Evolutionary conservation across 2,329 filamentous ascomycete genomes (phyloP).

Genomic region (Cordyceps fumosorosea): DNA sequence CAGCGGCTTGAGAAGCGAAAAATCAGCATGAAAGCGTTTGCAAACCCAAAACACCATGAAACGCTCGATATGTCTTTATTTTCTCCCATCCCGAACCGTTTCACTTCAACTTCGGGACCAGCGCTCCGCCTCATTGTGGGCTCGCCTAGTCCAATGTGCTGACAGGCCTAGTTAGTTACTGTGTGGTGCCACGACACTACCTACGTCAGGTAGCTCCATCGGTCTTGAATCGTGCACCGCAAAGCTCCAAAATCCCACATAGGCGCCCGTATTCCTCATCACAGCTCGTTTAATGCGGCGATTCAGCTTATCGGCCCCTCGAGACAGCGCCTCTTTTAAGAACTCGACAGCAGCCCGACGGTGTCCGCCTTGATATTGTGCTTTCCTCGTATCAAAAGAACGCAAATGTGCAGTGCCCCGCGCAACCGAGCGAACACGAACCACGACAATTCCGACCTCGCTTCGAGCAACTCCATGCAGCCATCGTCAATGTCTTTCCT

Average conservation of each 20-base stretch:
- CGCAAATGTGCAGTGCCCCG: slow-evolving; percentile 10
- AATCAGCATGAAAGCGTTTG: not conserved
- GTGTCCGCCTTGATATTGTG: not conserved
- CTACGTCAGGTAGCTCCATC: slow-evolving; percentile 7
- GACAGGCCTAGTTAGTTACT: not conserved
- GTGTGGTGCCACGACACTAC: not conserved
- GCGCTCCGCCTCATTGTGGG: not conserved
- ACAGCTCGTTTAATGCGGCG: not conserved
- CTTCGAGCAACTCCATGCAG: slow-evolving; percentile 4
- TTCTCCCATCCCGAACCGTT: not conserved
- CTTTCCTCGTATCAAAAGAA: not conserved
- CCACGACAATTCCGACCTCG: not conserved
- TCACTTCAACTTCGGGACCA: not conserved
- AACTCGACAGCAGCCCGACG: not conserved
- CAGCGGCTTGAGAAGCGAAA: no score
- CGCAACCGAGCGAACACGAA: slow-evolving; percentile 5
- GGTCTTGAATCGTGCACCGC: not conserved
- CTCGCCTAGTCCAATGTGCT: not conserved
- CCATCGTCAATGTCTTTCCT: slow-evolving; percentile 1
- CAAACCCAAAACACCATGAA: not conserved
- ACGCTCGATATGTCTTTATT: not conserved
- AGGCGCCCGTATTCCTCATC: not conserved
- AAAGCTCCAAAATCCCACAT: not conserved
- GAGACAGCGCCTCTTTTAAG: not conserved
- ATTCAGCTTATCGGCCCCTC: not conserved